phyloP scores from a whole-genome alignment of 169 alveolate species.

The Hepatocystis sp. region DNA sequence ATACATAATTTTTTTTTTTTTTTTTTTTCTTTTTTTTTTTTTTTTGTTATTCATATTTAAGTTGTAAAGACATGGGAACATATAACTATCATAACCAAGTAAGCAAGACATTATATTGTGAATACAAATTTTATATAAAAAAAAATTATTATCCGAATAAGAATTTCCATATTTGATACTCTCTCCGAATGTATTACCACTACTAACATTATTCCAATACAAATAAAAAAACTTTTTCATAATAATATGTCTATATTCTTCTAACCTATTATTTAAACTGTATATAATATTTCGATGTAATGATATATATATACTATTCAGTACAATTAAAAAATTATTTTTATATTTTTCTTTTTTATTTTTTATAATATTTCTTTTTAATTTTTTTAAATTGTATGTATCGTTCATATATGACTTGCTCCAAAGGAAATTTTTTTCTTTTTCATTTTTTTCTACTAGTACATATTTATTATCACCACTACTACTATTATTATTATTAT shows the following conservation, averaged over 20 bases:
- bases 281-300: conserved; percentile 28
- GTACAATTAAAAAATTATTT: conserved; percentile 22
- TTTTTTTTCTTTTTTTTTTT: not conserved
- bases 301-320: conserved; percentile 51
- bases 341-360: conserved; percentile 27
- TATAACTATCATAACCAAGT: conserved; percentile 33
- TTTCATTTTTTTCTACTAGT: not conserved
- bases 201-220: not conserved
- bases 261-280: conserved; percentile 30
- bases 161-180: no score
- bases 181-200: no score
- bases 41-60: not conserved
- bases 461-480: no score
- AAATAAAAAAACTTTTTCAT: conserved; percentile 24
- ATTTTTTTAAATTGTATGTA: conserved; percentile 13
- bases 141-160: not conserved
- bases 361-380: conserved; percentile 5
- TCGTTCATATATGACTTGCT: conserved; percentile 29
- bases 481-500: not conserved
- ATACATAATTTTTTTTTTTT: not conserved
- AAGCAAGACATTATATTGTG: conserved; percentile 14
- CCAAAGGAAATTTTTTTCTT: conserved; percentile 11
- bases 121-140: not conserved
- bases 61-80: conserved; percentile 6
- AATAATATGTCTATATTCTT: conserved; percentile 39